A percentile compares a stretch with the other conserved stretches of the same genome.
phyloP scores from a whole-genome alignment of 495 filamentous ascomycete genomes.

The Podospora bellae-mahoneyi region DNA sequence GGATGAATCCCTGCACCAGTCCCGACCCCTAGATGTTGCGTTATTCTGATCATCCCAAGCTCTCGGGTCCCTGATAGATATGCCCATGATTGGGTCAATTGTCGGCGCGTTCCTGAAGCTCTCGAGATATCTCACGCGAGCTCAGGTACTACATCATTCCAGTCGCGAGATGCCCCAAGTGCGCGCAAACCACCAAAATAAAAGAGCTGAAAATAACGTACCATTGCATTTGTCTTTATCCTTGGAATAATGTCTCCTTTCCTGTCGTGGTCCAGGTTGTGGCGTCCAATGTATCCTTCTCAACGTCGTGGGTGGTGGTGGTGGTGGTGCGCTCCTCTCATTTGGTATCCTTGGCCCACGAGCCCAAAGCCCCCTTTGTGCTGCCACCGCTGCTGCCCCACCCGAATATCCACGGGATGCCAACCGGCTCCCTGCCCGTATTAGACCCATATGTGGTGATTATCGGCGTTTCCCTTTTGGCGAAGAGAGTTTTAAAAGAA shows the following conservation, averaged over 20 bases:
- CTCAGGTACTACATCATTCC: not conserved
- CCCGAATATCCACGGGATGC: not conserved
- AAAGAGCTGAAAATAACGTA: not conserved
- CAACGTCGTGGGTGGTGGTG: not conserved
- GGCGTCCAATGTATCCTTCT: not conserved
- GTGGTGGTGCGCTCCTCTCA: not conserved
- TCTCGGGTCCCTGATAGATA: not conserved
- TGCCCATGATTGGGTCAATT: not conserved
- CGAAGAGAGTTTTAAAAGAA: not conserved
- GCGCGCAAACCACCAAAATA: not conserved
- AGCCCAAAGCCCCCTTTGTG: slow-evolving; percentile 7
- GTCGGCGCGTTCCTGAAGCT: too few relatives aligned
- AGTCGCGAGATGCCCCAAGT: not conserved
- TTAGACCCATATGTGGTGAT: not conserved
- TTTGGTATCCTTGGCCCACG: not conserved
- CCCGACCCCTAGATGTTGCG: not conserved
- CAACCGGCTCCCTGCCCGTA: not conserved
- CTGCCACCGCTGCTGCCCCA: not conserved
- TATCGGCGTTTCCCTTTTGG: not conserved
- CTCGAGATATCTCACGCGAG: too few relatives aligned
- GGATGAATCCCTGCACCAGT: not conserved
- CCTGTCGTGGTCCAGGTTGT: not conserved
- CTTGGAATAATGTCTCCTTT: not conserved
- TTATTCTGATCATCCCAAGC: not conserved
- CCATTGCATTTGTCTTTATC: not conserved